These are phyloP conservation scores for Fraxinus albicans DNA, from an alignment of 305 asterid genomes.

Conservation along the genomic window DNA sequence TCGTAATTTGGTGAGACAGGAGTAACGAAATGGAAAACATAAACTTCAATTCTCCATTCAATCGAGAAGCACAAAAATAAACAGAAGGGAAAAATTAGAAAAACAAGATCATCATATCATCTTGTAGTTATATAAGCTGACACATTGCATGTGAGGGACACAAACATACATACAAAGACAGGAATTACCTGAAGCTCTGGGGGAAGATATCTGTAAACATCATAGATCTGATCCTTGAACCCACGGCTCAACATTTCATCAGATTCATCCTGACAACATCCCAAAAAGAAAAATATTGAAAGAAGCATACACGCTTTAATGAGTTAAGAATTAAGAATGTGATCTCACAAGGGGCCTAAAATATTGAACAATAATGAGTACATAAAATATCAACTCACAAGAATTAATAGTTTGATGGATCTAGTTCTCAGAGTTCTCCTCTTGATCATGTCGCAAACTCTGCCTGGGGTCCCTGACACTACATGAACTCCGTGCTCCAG, in stretches of 20 bases:
- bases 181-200: constrained; percentile 81
- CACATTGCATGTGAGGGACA: background rate
- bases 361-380: background rate
- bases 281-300: background rate
- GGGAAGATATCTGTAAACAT: constrained; percentile 95
- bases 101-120: background rate
- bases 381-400: constrained; percentile 44
- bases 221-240: constrained; percentile 93
- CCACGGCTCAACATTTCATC: constrained; percentile 99
- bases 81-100: background rate
- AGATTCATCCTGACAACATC: constrained; percentile 70
- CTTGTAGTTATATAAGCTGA: constrained; percentile 1
- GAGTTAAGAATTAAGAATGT: background rate
- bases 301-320: constrained; percentile 1
- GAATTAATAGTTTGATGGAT: constrained; percentile 65
- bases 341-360: background rate
- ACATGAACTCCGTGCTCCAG: constrained; percentile 94
- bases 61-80: background rate
- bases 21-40: background rate
- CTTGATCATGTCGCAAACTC: constrained; percentile 94
- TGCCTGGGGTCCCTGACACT: constrained; percentile 94
- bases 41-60: background rate
- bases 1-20: background rate
- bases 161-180: background rate
- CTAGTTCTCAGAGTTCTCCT: constrained; percentile 81